Percentiles rank a stretch among this genome's conserved stretches.
These are phyloP conservation scores for Russula lepida DNA, from an alignment of 768 basidiomycete species.

Conservation along the genomic window DNA sequence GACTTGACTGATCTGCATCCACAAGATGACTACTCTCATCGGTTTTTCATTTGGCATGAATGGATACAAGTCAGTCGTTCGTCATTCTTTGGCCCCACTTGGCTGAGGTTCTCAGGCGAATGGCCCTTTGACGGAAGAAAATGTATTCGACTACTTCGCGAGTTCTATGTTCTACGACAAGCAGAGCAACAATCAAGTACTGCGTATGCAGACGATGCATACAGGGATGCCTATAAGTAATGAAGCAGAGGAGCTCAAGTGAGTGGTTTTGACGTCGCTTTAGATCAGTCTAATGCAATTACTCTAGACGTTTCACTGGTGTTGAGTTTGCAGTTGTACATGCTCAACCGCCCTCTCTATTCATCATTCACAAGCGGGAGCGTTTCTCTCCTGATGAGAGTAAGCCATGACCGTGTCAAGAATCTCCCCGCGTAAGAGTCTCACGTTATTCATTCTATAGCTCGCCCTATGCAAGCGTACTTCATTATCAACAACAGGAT, in stretches of 20 bases:
- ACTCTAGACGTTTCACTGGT: slow-evolving; percentile 69
- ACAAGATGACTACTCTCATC: slow-evolving; percentile 69
- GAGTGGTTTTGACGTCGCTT: slow-evolving; percentile 23
- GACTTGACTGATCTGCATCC: slow-evolving; percentile 63
- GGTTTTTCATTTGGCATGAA: slow-evolving; percentile 88
- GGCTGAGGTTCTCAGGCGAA: slow-evolving; percentile 43
- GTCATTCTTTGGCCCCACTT: background rate
- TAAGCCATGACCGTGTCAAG: slow-evolving; percentile 28
- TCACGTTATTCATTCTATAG: slow-evolving; percentile 27
- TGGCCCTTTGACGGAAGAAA: slow-evolving; percentile 65
- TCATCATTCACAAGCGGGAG: slow-evolving; percentile 86
- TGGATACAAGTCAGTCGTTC: slow-evolving; percentile 59
- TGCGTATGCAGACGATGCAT: slow-evolving; percentile 91
- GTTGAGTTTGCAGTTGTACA: slow-evolving; percentile 83
- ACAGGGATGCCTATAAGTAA: slow-evolving; percentile 68
- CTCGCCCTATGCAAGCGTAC: slow-evolving; percentile 70
- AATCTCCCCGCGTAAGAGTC: background rate
- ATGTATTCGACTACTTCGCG: slow-evolving; percentile 85
- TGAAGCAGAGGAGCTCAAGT: slow-evolving; percentile 84
- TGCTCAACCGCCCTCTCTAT: slow-evolving; percentile 69
- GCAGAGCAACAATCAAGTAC: slow-evolving; percentile 84
- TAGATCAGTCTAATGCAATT: background rate
- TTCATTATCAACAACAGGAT: slow-evolving; percentile 86
- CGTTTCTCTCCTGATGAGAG: slow-evolving; percentile 79
- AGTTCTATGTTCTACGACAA: slow-evolving; percentile 93